phyloP scores from a whole-genome alignment of 2,329 filamentous ascomycete genomes.

The Ascochyta clinopodiicola region DNA sequence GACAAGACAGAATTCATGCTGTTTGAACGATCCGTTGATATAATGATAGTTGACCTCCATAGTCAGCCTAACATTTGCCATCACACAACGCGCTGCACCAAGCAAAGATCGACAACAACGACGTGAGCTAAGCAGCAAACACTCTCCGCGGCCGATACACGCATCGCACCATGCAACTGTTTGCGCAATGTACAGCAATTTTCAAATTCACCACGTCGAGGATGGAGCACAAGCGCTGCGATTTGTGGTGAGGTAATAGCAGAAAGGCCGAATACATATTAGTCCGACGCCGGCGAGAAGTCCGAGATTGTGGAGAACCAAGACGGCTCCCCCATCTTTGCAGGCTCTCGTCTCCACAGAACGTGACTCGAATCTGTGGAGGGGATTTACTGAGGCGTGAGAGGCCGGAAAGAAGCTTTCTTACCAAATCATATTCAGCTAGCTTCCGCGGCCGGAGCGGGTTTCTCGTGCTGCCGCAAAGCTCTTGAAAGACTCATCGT shows the following conservation, averaged over 20 bases:
- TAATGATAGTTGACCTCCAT: too few relatives aligned
- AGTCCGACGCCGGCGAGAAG: slow-evolving; percentile 9
- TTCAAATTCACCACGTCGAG: neutral
- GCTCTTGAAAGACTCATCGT: neutral
- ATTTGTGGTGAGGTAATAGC: neutral
- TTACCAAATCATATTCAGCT: slow-evolving; percentile 7
- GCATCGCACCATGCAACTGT: neutral
- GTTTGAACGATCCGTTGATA: too few relatives aligned
- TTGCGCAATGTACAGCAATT: neutral
- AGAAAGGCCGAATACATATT: neutral
- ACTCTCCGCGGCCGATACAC: slow-evolving; percentile 13
- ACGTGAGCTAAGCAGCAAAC: slow-evolving; percentile 8
- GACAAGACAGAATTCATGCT: too few relatives aligned
- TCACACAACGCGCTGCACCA: neutral
- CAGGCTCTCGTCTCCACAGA: slow-evolving; percentile 4
- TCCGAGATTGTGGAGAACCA: slow-evolving; percentile 14
- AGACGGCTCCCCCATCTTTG: slow-evolving; percentile 5
- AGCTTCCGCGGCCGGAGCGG: slow-evolving; percentile 32
- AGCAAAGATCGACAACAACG: slow-evolving; percentile 11
- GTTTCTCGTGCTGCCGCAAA: neutral
- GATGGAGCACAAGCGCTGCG: neutral
- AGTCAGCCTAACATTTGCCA: too few relatives aligned
- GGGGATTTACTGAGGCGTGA: neutral
- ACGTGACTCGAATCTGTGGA: neutral
- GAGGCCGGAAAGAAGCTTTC: neutral